Evolutionary conservation across 2,329 filamentous ascomycete species (phyloP).

Genomic region (Akanthomyces muscarius): DNA sequence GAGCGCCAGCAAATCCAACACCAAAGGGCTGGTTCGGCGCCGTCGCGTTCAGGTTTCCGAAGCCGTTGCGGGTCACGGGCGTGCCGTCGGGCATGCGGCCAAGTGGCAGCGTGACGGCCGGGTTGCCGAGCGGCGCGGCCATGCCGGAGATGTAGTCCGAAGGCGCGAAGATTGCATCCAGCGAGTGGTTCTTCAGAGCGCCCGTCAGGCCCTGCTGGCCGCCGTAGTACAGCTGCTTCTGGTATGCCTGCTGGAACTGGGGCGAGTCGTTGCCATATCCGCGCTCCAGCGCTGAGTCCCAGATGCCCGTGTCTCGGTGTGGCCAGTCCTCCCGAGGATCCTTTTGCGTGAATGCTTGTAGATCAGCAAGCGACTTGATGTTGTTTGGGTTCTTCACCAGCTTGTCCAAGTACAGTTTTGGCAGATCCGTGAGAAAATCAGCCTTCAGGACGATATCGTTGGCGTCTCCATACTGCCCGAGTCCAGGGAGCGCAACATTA

Average conservation of each 20-base stretch:
- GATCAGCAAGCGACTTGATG: conserved; percentile 44
- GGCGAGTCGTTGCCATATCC: conserved; percentile 53
- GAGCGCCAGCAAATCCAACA: conserved; percentile 55
- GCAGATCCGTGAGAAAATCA: conserved; percentile 55
- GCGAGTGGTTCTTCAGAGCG: conserved; percentile 47
- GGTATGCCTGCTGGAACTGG: conserved; percentile 53
- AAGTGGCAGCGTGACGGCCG: conserved; percentile 58
- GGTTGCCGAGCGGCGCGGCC: conserved; percentile 54
- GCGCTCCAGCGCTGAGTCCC: conserved; percentile 50
- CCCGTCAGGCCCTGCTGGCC: conserved; percentile 55
- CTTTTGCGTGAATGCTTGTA: conserved; percentile 49
- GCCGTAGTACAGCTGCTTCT: conserved; percentile 49
- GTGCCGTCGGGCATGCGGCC: conserved; percentile 53
- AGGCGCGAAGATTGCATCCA: conserved; percentile 58
- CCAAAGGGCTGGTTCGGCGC: conserved; percentile 60
- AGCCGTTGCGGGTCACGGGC: conserved; percentile 39
- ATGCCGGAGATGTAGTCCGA: conserved; percentile 37
- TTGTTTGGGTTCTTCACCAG: conserved; percentile 53
- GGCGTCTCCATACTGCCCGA: conserved; percentile 24
- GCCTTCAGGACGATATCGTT: conserved; percentile 46
- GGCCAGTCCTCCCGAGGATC: conserved; percentile 53
- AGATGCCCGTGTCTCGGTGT: conserved; percentile 49
- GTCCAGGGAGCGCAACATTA: conserved; percentile 49
- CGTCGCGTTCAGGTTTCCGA: conserved; percentile 47
- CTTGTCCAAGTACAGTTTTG: conserved; percentile 46